Evolutionary conservation across 345 rosid genomes (phyloP), one percentile per base, ranked within the genome.

Genomic region (Euphorbia tirucalli): DNA sequence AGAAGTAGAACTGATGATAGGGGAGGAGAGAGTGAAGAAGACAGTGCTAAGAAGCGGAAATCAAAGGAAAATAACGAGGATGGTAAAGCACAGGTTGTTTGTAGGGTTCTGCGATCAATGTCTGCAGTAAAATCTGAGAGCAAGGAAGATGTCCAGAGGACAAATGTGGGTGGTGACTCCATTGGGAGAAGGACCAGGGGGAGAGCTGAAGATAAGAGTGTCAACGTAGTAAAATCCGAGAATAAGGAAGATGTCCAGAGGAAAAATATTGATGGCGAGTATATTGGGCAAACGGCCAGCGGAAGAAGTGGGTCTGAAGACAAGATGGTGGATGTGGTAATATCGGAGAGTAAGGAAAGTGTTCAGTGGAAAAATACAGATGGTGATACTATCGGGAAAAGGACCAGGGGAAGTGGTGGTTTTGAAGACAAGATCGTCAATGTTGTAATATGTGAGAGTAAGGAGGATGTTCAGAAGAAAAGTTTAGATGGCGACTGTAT

Each of bases 51-150:
- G 22, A 80, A 69, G 70, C 83, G 55, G 64, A 77, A 18, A 39
- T 62, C 25, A 31, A 76, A 66, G 64, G 70, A 63, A 27, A 77
- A 77, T 19, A 65, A 28, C 16, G 14, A 62, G 24, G 68, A 66
- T 48, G 57, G 71, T 41, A 75, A 69, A 49, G 57, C 66, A 54
- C 78, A 67, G 68, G 70, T 73, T 57, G 69, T 75, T 31, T 76
- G 76, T 11, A 80, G 85, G 78, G 87, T 83, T 72, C 80, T 93
- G 32, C 81, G 90, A 41, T 85, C 91, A 1, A 71, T 79, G 63
- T 61, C 75, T 68, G 84, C 73, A 63, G 43, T 59, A 46, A 72
- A 79, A 31, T 61, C 59, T 68, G 72, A 39, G 21, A 70, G 63
- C 65, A 48, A 16, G 64, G 70, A 22, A 44, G 50, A 28, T 22